phyloP scores from a whole-genome alignment of 345 rosid genomes.

The Gossypium thurberi region DNA sequence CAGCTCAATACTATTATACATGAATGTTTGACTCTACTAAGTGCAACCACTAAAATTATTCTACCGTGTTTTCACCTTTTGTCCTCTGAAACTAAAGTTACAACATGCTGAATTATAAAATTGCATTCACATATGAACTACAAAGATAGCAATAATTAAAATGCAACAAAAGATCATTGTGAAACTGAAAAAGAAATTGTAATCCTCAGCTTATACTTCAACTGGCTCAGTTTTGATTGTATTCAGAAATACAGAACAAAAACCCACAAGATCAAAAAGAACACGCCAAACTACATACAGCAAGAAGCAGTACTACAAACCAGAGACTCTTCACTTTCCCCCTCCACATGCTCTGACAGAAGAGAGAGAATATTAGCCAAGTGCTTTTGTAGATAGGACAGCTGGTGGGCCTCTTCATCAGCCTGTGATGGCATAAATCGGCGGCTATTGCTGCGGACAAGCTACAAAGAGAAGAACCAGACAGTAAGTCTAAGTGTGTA shows the following conservation, averaged over 20 bases:
- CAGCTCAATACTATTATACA: neutral
- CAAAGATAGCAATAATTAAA: neutral
- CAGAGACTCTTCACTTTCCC: slow-evolving; percentile 82
- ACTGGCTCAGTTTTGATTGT: neutral
- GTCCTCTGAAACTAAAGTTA: neutral
- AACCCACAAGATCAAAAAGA: neutral
- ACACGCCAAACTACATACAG: neutral
- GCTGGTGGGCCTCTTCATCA: slow-evolving; percentile 97
- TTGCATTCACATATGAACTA: slow-evolving; percentile 1
- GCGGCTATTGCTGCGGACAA: slow-evolving; percentile 96
- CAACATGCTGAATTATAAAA: neutral
- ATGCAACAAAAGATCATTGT: neutral
- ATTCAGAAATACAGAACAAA: neutral
- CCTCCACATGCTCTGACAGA: slow-evolving; percentile 85
- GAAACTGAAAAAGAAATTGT: neutral
- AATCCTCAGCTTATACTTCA: neutral
- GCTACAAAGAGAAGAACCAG: slow-evolving; percentile 42
- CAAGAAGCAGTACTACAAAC: slow-evolving; percentile 36
- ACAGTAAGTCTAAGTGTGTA: neutral
- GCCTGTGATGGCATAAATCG: slow-evolving; percentile 91
- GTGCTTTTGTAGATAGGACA: slow-evolving; percentile 93
- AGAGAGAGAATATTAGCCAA: slow-evolving; percentile 79
- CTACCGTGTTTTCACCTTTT: neutral
- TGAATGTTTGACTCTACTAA: neutral
- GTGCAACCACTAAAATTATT: neutral